Conservation (phyloP, 2,329 filamentous ascomycete species). For the Helotiales sp. region DNA sequence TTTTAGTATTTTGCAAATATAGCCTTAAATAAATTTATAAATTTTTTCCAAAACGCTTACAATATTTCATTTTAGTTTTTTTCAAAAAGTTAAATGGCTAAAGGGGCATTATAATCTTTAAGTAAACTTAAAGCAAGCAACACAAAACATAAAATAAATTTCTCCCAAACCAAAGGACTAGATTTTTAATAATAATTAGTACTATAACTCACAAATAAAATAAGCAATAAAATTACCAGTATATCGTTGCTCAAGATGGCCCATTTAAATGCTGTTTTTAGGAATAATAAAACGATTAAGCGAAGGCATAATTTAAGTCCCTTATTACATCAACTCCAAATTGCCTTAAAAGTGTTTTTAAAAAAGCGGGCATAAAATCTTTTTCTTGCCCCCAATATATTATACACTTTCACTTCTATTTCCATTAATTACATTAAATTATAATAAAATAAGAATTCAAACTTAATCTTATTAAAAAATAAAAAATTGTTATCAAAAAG, state of each 20-base stretch:
- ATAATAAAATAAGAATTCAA: conserved; percentile 9
- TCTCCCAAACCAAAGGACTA: neutral
- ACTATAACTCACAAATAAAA: neutral
- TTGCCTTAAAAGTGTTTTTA: conserved; percentile 16
- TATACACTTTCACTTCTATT: conserved; percentile 13
- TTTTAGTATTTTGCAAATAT: neutral
- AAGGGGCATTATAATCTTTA: conserved; percentile 9
- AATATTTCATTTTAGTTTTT: conserved; percentile 17
- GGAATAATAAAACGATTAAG: neutral
- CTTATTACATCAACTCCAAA: conserved; percentile 14
- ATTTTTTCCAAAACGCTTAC: conserved; percentile 10
- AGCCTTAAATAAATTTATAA: conserved; percentile 6
- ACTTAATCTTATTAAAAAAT: conserved; percentile 5
- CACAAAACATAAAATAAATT: conserved; percentile 14
- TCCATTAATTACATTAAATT: conserved; percentile 7
- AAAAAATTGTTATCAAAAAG: conserved; percentile 15
- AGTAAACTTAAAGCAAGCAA: conserved; percentile 2
- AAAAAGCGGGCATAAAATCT: conserved; percentile 11
- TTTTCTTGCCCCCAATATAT: too few species aligned
- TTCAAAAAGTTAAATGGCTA: conserved; percentile 5
- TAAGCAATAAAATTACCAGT: conserved; percentile 11
- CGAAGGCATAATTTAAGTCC: conserved; percentile 13
- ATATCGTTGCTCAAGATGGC: conserved; percentile 17
- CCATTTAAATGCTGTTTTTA: conserved; percentile 12
- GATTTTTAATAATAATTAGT: conserved; percentile 8